Evolutionary conservation across 345 rosid genomes (phyloP).

Genomic region (Rubroshorea leprosula): DNA sequence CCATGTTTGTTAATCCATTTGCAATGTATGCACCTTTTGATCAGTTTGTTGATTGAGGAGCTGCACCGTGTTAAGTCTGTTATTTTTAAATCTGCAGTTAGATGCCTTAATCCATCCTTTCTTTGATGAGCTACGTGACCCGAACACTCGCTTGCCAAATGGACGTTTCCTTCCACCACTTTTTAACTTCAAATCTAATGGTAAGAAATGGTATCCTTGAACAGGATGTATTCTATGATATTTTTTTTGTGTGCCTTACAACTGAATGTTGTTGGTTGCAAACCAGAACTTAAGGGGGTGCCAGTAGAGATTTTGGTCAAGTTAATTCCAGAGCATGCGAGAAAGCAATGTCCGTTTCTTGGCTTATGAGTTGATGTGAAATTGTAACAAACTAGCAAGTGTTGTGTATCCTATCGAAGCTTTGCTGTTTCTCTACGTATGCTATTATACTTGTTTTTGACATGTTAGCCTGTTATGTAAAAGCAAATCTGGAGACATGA

Average conservation of each 20-base stretch:
- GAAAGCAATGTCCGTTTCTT: slow-evolving; percentile 73
- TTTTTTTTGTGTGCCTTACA: too few relatives aligned
- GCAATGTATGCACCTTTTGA: too few relatives aligned
- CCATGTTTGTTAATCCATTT: too few relatives aligned
- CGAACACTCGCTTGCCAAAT: slow-evolving; percentile 68
- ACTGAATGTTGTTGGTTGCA: not conserved
- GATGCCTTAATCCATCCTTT: slow-evolving; percentile 89
- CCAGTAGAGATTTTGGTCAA: slow-evolving; percentile 58
- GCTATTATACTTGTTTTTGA: too few relatives aligned
- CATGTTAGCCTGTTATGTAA: too few relatives aligned
- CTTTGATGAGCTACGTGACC: slow-evolving; percentile 91
- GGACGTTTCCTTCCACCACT: slow-evolving; percentile 86
- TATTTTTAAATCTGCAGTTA: slow-evolving; percentile 39
- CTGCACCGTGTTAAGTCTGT: not conserved
- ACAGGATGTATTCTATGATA: not conserved
- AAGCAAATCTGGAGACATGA: too few relatives aligned
- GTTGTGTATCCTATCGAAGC: too few relatives aligned
- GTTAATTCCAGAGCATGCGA: slow-evolving; percentile 79
- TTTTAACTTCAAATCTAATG: slow-evolving; percentile 83
- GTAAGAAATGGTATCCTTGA: slow-evolving; percentile 27
- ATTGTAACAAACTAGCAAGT: slow-evolving; percentile 19
- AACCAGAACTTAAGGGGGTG: slow-evolving; percentile 75
- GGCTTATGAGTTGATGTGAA: slow-evolving; percentile 50
- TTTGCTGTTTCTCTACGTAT: too few relatives aligned
- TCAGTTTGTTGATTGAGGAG: not conserved